A percentile compares a stretch with the other conserved stretches of the same genome.
phyloP scores from a whole-genome alignment of 2,329 filamentous ascomycete species.

The Paraphoma chrysanthemicola region DNA sequence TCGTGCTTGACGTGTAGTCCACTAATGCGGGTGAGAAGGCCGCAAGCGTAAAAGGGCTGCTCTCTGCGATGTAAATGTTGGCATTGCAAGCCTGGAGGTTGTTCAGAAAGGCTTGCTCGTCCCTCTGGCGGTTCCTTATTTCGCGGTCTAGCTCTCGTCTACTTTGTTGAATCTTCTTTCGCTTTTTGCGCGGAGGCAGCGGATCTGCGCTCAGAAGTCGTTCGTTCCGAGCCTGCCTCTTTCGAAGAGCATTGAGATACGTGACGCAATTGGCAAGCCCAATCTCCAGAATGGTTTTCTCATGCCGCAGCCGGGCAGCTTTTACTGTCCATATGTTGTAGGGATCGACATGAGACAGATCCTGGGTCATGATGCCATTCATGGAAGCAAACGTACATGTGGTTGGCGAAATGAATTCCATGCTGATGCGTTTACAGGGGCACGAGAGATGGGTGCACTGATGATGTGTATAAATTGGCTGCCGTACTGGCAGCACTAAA shows the following conservation, averaged over 20 bases:
- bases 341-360: background rate
- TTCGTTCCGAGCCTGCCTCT: constrained; percentile 37
- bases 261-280: constrained; percentile 40
- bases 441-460: background rate
- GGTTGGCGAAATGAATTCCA: background rate
- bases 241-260: constrained; percentile 40
- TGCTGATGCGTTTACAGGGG: background rate
- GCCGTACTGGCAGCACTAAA: background rate
- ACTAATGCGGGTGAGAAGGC: constrained; percentile 12
- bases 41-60: constrained; percentile 16
- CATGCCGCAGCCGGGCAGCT: constrained; percentile 22
- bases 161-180: constrained; percentile 38
- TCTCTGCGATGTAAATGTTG: constrained; percentile 38
- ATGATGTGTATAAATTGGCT: background rate
- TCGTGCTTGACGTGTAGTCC: constrained; percentile 20
- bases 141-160: constrained; percentile 37
- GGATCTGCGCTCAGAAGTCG: constrained; percentile 21
- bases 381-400: background rate
- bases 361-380: background rate
- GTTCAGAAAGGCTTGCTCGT: constrained; percentile 38
- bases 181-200: constrained; percentile 29
- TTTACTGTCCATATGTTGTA: background rate
- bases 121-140: constrained; percentile 40
- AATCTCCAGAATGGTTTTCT: constrained; percentile 34
- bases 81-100: constrained; percentile 40